phyloP scores from a whole-genome alignment of 2,329 filamentous ascomycete genomes.

The Colletotrichum sp. region DNA sequence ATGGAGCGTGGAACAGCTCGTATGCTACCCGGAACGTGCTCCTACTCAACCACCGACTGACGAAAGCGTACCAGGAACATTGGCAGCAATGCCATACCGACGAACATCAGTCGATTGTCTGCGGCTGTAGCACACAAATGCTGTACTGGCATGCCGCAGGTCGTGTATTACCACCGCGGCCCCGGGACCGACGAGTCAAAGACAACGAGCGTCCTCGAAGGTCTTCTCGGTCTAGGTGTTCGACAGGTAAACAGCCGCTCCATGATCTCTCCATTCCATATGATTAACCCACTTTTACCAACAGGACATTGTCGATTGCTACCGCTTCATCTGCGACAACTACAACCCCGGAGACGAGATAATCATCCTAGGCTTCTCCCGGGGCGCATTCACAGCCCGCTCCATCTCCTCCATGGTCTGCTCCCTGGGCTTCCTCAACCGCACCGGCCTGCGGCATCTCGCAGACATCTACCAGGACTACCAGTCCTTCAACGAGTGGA shows the following conservation, averaged over 20 bases:
- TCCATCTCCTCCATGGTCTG: conserved; percentile 32
- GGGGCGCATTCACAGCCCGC: conserved; percentile 41
- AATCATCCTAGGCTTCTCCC: conserved; percentile 40
- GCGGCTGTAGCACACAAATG: conserved; percentile 33
- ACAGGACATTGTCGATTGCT: conserved; percentile 37
- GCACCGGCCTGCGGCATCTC: conserved; percentile 4
- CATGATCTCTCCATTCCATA: accelerated
- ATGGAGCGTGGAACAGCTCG: conserved; percentile 39
- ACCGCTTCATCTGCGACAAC: conserved; percentile 41
- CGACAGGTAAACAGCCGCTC: neutral
- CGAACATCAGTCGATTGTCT: conserved; percentile 40
- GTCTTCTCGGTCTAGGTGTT: conserved; percentile 29
- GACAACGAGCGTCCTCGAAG: conserved; percentile 24
- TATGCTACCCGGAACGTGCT: neutral
- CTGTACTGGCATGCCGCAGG: conserved; percentile 33
- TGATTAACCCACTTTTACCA: accelerated
- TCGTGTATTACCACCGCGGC: conserved; percentile 42
- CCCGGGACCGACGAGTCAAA: conserved; percentile 32
- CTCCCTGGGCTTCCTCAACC: conserved; percentile 17
- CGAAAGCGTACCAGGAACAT: neutral
- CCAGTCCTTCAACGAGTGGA: conserved; percentile 15
- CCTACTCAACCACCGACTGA: neutral
- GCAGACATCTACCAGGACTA: conserved; percentile 19
- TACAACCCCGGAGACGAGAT: conserved; percentile 37
- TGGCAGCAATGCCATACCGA: conserved; percentile 1